Conservation (phyloP, 2,329 filamentous ascomycete species). For the Colletotrichum sublineola region DNA sequence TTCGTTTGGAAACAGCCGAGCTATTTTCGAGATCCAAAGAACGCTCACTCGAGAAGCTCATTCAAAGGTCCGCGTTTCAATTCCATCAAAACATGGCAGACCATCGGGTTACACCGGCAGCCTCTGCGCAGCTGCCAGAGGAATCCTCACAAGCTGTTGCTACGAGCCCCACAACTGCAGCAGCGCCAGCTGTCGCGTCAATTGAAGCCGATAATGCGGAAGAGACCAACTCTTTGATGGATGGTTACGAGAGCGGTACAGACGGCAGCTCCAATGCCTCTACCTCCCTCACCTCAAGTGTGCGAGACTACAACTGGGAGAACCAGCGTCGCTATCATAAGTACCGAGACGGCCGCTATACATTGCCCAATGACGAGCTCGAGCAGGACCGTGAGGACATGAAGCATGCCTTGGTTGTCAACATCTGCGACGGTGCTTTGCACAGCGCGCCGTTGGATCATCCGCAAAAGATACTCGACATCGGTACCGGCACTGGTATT, state of each 20-base stretch:
- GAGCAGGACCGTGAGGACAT: conserved; percentile 47
- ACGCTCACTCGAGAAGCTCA: neutral
- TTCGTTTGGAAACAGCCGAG: neutral
- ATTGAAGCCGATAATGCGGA: neutral
- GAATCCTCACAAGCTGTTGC: neutral
- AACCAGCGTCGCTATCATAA: conserved; percentile 58
- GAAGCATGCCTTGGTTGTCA: conserved; percentile 56
- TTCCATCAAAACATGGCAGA: neutral
- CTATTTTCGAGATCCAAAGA: neutral
- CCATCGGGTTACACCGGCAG: neutral
- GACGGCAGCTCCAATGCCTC: conserved; percentile 46
- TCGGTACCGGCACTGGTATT: conserved; percentile 16
- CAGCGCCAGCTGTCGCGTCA: neutral
- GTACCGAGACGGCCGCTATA: conserved; percentile 54
- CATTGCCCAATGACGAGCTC: conserved; percentile 51
- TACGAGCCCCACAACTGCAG: neutral
- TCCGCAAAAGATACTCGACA: conserved; percentile 1
- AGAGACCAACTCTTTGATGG: neutral
- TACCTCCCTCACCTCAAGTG: conserved; percentile 51
- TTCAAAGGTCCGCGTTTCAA: neutral
- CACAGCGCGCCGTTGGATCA: conserved; percentile 56
- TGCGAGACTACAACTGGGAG: conserved; percentile 57
- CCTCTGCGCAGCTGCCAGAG: neutral
- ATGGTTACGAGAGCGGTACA: neutral
- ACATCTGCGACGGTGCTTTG: conserved; percentile 53